These are phyloP conservation scores for Coniochaeta sp. DNA, from an alignment of 2,329 filamentous ascomycete species.

Conservation along the genomic window DNA sequence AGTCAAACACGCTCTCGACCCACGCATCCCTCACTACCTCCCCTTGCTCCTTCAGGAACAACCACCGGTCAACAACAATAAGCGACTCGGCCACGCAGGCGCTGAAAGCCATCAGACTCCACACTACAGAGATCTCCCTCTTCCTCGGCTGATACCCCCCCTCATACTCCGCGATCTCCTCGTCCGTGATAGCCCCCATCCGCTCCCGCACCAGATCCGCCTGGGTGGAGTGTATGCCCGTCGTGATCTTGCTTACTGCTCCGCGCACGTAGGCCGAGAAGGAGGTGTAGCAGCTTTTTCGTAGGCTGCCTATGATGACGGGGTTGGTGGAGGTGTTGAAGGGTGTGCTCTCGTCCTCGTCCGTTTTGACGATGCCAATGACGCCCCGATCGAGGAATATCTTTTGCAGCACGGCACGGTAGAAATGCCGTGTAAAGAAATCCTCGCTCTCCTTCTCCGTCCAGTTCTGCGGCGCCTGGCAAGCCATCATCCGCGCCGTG, in stretches of 20 bases:
- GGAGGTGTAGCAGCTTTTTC: slow-evolving; percentile 70
- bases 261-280: slow-evolving; percentile 74
- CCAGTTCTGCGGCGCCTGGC: slow-evolving; percentile 94
- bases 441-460: slow-evolving; percentile 68
- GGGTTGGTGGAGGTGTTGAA: slow-evolving; percentile 61
- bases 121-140: slow-evolving; percentile 79
- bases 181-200: slow-evolving; percentile 64
- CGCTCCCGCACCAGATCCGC: slow-evolving; percentile 55
- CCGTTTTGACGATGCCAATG: slow-evolving; percentile 44
- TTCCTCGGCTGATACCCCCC: slow-evolving; percentile 55
- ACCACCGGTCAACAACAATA: slow-evolving; percentile 85
- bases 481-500: slow-evolving; percentile 96
- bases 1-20: slow-evolving; percentile 94
- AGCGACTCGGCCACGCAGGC: slow-evolving; percentile 82
- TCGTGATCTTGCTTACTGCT: slow-evolving; percentile 67
- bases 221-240: slow-evolving; percentile 47
- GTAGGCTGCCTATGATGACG: slow-evolving; percentile 78
- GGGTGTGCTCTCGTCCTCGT: slow-evolving; percentile 22
- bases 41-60: slow-evolving; percentile 72
- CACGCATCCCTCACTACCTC: slow-evolving; percentile 67
- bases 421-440: slow-evolving; percentile 93
- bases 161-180: slow-evolving; percentile 69
- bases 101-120: slow-evolving; percentile 95
- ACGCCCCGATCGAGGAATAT: slow-evolving; percentile 85
- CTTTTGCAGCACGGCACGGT: slow-evolving; percentile 80